A percentile compares a stretch with the other conserved stretches of the same genome.
Evolutionary conservation across 1,284 basidiomycete genomes (phyloP).

Genomic region (Ceratobasidium sp.): DNA sequence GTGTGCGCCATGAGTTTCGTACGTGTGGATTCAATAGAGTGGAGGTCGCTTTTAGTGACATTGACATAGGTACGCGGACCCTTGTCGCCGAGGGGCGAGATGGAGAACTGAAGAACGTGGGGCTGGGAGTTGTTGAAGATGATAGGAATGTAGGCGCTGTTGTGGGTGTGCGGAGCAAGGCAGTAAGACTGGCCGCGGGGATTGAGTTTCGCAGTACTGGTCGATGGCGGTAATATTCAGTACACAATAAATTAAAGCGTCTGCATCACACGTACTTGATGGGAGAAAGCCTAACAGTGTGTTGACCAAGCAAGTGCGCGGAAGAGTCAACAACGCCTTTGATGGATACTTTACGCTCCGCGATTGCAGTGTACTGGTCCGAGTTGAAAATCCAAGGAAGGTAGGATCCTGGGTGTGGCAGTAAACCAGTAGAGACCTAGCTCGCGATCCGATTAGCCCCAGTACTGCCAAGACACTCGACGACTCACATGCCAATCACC

Average conservation of each 20-base stretch:
- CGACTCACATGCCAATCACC: conserved; percentile 62
- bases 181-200: conserved; percentile 77
- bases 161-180: conserved; percentile 63
- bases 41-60: conserved; percentile 63
- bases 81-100: conserved; percentile 72
- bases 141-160: conserved; percentile 75
- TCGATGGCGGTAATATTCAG: conserved; percentile 1
- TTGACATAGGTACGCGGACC: conserved; percentile 57
- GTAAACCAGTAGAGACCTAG: conserved; percentile 32
- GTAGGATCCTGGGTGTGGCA: conserved; percentile 20
- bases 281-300: conserved; percentile 90
- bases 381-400: conserved; percentile 13
- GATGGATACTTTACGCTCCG: conserved; percentile 56
- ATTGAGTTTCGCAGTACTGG: conserved; percentile 81
- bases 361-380: conserved; percentile 52
- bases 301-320: conserved; percentile 82
- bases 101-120: conserved; percentile 75
- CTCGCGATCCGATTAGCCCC: conserved; percentile 20
- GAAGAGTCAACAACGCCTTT: conserved; percentile 55
- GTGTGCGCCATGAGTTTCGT: conserved; percentile 55
- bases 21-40: conserved; percentile 58
- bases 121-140: conserved; percentile 93
- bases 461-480: conserved; percentile 49
- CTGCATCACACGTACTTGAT: conserved; percentile 60
- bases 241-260: not conserved